These are phyloP conservation scores for Neurospora tetrasperma DNA, from an alignment of 495 filamentous ascomycete species.

Conservation along the genomic window DNA sequence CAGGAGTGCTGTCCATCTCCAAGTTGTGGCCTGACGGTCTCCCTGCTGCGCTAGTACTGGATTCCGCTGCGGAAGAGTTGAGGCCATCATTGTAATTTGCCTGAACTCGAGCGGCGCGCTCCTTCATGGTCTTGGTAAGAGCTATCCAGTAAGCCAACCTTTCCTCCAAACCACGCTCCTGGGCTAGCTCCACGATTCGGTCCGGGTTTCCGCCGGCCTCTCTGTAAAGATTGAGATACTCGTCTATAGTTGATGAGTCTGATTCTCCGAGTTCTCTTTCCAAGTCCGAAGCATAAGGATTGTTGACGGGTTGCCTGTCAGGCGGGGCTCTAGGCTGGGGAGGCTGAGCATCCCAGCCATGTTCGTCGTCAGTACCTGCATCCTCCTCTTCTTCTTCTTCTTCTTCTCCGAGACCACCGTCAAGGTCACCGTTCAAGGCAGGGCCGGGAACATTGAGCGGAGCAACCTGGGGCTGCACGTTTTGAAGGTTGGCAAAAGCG, in stretches of 20 bases:
- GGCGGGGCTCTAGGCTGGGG: background rate
- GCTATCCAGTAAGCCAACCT: slow-evolving; percentile 44
- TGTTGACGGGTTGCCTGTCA: background rate
- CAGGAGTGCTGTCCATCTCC: background rate
- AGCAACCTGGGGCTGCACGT: slow-evolving; percentile 35
- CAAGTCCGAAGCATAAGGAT: background rate
- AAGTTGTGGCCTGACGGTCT: background rate
- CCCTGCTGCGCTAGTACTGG: background rate
- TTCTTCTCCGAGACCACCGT: background rate
- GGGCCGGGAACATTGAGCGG: slow-evolving; percentile 1
- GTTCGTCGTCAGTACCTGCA: slow-evolving; percentile 14
- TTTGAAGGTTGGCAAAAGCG: slow-evolving; percentile 42
- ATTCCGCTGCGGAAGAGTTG: background rate
- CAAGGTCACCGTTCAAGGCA: background rate
- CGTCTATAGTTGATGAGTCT: slow-evolving; percentile 24
- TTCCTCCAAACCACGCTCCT: slow-evolving; percentile 47
- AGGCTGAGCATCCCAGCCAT: background rate
- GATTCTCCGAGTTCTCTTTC: background rate
- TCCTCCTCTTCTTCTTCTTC: background rate
- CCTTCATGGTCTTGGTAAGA: slow-evolving; percentile 23
- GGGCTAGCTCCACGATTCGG: slow-evolving; percentile 50
- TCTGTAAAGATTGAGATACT: slow-evolving; percentile 41
- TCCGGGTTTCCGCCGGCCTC: slow-evolving; percentile 48
- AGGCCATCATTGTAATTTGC: background rate
- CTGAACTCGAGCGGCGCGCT: background rate